Conservation (phyloP, 768 basidiomycete species). For the Suillus decipiens region DNA sequence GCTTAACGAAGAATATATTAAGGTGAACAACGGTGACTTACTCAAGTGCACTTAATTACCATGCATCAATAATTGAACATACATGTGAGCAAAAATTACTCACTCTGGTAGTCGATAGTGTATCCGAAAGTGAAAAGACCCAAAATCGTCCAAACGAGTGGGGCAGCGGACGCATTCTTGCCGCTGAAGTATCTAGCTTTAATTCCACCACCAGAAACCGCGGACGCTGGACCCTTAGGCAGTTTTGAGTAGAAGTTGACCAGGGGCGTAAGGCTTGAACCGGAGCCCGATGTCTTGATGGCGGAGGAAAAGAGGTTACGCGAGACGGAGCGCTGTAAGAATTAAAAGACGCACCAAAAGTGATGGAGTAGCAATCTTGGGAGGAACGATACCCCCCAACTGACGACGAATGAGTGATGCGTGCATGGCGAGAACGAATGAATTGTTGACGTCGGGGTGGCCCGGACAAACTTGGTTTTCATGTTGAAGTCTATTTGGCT, state of each 20-base stretch:
- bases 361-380: conserved; percentile 91
- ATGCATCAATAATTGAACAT: conserved; percentile 14
- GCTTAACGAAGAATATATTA: conserved; percentile 19
- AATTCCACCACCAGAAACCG: conserved; percentile 70
- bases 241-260: conserved; percentile 97
- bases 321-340: background rate
- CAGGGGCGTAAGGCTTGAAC: conserved; percentile 78
- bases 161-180: conserved; percentile 78
- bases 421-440: conserved; percentile 57
- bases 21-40: conserved; percentile 39
- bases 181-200: conserved; percentile 85
- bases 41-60: conserved; percentile 73
- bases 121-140: conserved; percentile 79
- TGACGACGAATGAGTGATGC: conserved; percentile 83
- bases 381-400: conserved; percentile 84
- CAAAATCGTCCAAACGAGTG: conserved; percentile 62
- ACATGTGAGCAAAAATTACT: conserved; percentile 34
- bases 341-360: conserved; percentile 59
- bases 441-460: conserved; percentile 21
- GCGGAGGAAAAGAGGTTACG: conserved; percentile 16
- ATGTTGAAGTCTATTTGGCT: conserved; percentile 1
- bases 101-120: conserved; percentile 88
- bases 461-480: conserved; percentile 8
- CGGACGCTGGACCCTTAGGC: conserved; percentile 81
- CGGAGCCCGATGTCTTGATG: conserved; percentile 74